Conservation (phyloP, 2,329 filamentous ascomycete species). For the Cordyceps cicadae region DNA sequence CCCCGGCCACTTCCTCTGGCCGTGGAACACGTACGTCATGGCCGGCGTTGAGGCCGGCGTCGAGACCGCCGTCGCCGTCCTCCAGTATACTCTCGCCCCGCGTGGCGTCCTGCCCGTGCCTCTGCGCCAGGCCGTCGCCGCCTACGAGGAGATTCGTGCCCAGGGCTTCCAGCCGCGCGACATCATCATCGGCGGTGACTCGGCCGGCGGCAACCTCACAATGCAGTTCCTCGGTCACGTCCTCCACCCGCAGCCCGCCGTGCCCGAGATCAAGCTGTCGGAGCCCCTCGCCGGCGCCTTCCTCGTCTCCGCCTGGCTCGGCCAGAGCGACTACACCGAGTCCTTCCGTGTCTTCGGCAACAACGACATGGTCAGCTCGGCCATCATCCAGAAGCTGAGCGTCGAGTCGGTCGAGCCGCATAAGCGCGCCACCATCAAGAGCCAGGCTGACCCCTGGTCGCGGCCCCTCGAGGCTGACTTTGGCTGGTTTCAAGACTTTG, state of each 20-base stretch:
- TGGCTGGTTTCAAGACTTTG: conserved; percentile 1
- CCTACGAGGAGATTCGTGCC: conserved; percentile 22
- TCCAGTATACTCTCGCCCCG: conserved; percentile 28
- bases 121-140: conserved; percentile 24
- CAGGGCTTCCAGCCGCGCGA: conserved; percentile 23
- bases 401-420: background rate
- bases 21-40: conserved; percentile 21
- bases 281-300: conserved; percentile 23
- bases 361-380: conserved; percentile 10
- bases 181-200: conserved; percentile 27
- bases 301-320: conserved; percentile 23
- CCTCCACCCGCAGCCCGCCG: conserved; percentile 20
- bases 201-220: conserved; percentile 25
- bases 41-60: conserved; percentile 15
- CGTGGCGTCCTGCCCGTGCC: conserved; percentile 24
- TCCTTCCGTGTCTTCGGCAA: background rate
- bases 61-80: conserved; percentile 24
- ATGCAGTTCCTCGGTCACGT: conserved; percentile 23
- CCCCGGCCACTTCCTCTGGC: conserved; percentile 20
- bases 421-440: background rate
- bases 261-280: conserved; percentile 13
- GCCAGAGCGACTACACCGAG: background rate
- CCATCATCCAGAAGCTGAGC: background rate
- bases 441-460: background rate
- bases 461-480: conserved; percentile 5